Conservation (phyloP, 805 yeast species). For the Metschnikowia colocasiae region DNA sequence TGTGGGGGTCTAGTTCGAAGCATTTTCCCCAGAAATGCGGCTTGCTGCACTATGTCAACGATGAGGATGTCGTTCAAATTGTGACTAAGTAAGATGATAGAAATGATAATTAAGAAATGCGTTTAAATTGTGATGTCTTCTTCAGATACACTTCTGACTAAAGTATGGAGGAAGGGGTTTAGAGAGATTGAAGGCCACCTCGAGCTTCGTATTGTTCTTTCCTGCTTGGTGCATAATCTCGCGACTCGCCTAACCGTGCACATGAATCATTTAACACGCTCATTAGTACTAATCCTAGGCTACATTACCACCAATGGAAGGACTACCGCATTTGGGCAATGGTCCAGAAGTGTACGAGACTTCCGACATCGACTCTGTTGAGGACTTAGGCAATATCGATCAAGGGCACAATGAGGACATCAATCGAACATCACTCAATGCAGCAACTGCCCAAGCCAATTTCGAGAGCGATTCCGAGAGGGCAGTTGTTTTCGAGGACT, state of each 20-base stretch:
- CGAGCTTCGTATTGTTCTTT: not conserved
- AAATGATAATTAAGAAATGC: not conserved
- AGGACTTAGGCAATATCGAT: slow-evolving; percentile 11
- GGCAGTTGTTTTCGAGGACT: slow-evolving; percentile 20
- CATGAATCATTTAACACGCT: not conserved
- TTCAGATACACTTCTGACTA: not conserved
- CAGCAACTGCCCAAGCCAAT: slow-evolving; percentile 17
- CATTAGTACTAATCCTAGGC: not conserved
- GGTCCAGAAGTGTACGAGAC: slow-evolving; percentile 42
- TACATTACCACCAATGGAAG: slow-evolving; percentile 5
- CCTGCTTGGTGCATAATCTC: slow-evolving; percentile 1
- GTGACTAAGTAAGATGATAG: slow-evolving; percentile 62
- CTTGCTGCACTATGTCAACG: slow-evolving; percentile 72
- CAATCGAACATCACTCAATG: slow-evolving; percentile 10
- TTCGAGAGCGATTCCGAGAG: slow-evolving; percentile 20
- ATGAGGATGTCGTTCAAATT: slow-evolving; percentile 91
- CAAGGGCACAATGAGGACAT: slow-evolving; percentile 12
- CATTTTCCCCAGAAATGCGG: slow-evolving; percentile 98
- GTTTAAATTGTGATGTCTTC: not conserved
- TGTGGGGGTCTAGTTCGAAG: slow-evolving; percentile 95
- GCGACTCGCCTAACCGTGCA: slow-evolving; percentile 3
- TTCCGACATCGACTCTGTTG: slow-evolving; percentile 41
- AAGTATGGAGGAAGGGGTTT: not conserved
- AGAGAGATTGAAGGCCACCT: not conserved
- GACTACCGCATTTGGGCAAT: slow-evolving; percentile 10